Base-by-base conservation (phyloP, 192 early-diverging fungal genomes). In the Backusella tuberculispora region DNA sequence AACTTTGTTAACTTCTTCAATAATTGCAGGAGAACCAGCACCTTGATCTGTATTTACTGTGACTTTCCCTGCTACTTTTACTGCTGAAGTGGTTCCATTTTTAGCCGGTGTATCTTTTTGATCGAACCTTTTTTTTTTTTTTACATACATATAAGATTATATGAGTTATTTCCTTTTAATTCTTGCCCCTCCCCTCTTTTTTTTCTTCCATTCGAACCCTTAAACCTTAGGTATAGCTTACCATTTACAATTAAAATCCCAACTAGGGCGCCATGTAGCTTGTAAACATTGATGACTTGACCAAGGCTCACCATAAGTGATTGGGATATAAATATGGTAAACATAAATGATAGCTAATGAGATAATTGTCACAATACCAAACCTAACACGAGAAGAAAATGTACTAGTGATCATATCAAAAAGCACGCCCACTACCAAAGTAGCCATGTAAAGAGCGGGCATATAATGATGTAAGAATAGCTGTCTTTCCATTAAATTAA, bases 381-480 rank as follows among this genome's bases (percentile, higher is more conserved):
- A 47, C 8, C 90, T 88, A 38, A 81, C 74, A 21, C 79, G 82
- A 66, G 80, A 80, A n/a, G 85, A 78, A n/a, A 93, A 70, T 17
- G 90, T 88, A 53, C 87, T 85, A 8, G 93, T 95, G 14, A 88
- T 74, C 63, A 95, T 78, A 80, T 99, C 96, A 80, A 97, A 90
- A 3, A 89, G 80, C 19, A 88, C 88, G 40, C 90, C 89, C 60
- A 95, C 71, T 5, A 90, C 81, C 24, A 98, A 84, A 68, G 98
- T 88, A 17, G 91, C 86, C 79, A 96, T 92, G 83, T 97, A 99
- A n/a, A 99, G 87, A 14, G 96, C 91, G 6, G 97, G 97, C 47
- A 97, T 89, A 80, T 99, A 99, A 79, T 99, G 97, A 79, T 99
- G 97, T 66, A 98, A 85, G 81, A 98, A 97, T 38, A 96, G 83